Evolutionary conservation across 2,329 filamentous ascomycete genomes (phyloP), one percentile per base, ranked within the genome.

Genomic region (Hypoxylon sp.): DNA sequence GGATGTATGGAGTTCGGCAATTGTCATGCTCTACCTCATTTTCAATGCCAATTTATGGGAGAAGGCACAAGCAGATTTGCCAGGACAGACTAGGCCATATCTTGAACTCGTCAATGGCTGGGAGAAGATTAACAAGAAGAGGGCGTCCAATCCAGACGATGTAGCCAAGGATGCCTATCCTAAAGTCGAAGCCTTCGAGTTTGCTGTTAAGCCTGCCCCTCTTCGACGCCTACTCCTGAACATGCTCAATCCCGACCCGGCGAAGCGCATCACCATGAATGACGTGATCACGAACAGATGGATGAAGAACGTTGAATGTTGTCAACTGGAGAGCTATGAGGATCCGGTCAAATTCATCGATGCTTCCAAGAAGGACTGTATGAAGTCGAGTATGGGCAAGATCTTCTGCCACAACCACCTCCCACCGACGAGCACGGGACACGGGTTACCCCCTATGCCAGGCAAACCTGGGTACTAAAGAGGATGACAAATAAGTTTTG

Each of bases 1-100:
- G 11, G 94, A 97, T 76, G 91, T 97, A 11, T 97, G 94, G 94
- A 91, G 92, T 60, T 91, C 91, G 55, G 94, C 91, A 24, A 90
- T 97, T 63, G 91, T 96, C 71, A 95, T 93, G 86, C 83, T 97
- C 65, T 90, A 91, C 69, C 87, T 97, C 70, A 88, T 88, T 42
- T 92, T 92, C 75, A 87, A 88, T 47, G 92, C 89, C 22, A 90
- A 88, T 50, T 87, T 94, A 6, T 97, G 94, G 94, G 84, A 87
- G 55, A 88, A 88, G 70, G 92, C 93, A 0, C 87, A 88, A 64
- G 65, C 57, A 8, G 78, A 70, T 10, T 58, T 65, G 8, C 35
- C 65, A 1, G 58, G 73, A 82, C 77, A 62, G 83, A 86, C 8
- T 67, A 76, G 77, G n/a, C 86, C 88, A 71, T 96, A 93, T 81